phyloP scores from a whole-genome alignment of 768 basidiomycete species.

The Lyophyllum decastes region DNA sequence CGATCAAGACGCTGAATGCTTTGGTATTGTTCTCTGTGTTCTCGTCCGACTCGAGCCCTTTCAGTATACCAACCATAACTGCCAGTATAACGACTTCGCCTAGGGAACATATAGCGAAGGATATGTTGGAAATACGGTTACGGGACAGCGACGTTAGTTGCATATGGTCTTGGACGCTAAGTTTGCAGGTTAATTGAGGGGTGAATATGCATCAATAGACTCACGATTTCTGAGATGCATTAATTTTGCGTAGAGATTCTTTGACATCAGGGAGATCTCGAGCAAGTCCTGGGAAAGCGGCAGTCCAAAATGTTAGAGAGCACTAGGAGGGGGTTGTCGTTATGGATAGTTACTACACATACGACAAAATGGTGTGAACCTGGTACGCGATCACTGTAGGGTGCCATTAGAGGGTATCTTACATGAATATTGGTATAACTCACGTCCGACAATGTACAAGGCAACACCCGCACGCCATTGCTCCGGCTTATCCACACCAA shows the following conservation, averaged over 20 bases:
- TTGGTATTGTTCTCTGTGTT: constrained; percentile 74
- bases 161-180: constrained; percentile 52
- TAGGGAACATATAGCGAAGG: constrained; percentile 66
- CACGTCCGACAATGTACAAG: constrained; percentile 66
- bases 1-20: constrained; percentile 75
- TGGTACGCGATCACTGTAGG: constrained; percentile 70
- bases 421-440: constrained; percentile 23
- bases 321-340: constrained; percentile 37
- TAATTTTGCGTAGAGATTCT: constrained; percentile 42
- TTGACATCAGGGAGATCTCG: constrained; percentile 71
- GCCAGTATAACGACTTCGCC: constrained; percentile 73
- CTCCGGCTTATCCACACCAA: constrained; percentile 66
- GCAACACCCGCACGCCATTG: constrained; percentile 64
- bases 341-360: neutral
- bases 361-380: constrained; percentile 27
- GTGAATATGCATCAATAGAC: constrained; percentile 5
- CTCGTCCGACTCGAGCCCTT: constrained; percentile 58
- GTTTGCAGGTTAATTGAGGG: neutral
- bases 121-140: constrained; percentile 75
- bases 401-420: neutral
- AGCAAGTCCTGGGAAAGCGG: constrained; percentile 77
- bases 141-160: constrained; percentile 62
- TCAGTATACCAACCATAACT: constrained; percentile 75
- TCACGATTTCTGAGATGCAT: constrained; percentile 49
- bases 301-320: constrained; percentile 80